A percentile compares a stretch with the other conserved stretches of the same genome.
Conservation (phyloP, 1,284 basidiomycete genomes). For the Wallemia hederae region DNA sequence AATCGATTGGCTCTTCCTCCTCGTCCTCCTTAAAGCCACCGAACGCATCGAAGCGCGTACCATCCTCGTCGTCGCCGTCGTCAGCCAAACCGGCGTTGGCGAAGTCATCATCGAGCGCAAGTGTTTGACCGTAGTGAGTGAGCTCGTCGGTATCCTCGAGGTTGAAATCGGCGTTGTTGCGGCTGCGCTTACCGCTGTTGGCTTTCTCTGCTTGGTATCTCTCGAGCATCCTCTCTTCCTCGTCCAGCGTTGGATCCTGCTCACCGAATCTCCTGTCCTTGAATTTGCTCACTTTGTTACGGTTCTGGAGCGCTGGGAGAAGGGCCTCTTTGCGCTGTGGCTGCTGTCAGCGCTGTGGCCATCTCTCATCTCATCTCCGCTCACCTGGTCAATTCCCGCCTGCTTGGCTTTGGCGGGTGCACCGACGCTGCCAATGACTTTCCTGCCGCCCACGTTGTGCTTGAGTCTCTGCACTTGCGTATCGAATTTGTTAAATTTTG, state of each 20-base stretch:
- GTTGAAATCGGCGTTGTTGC: slow-evolving; percentile 60
- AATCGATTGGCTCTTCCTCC: slow-evolving; percentile 24
- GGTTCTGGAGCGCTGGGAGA: slow-evolving; percentile 45
- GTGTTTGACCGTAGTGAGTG: slow-evolving; percentile 73
- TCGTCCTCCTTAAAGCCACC: slow-evolving; percentile 54
- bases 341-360: slow-evolving; percentile 1
- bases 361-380: slow-evolving; percentile 9
- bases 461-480: slow-evolving; percentile 24
- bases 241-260: slow-evolving; percentile 58
- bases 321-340: slow-evolving; percentile 51
- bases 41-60: slow-evolving; percentile 25
- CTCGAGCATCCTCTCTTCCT: slow-evolving; percentile 91
- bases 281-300: slow-evolving; percentile 51
- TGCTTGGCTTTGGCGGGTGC: slow-evolving; percentile 62
- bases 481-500: not conserved
- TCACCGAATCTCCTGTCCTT: slow-evolving; percentile 90
- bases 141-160: slow-evolving; percentile 50
- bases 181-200: slow-evolving; percentile 28
- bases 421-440: slow-evolving; percentile 53
- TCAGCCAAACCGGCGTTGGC: slow-evolving; percentile 41
- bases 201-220: slow-evolving; percentile 64
- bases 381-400: slow-evolving; percentile 61
- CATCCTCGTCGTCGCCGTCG: slow-evolving; percentile 40
- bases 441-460: slow-evolving; percentile 66
- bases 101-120: slow-evolving; percentile 62